These are phyloP conservation scores for Neurospora africana DNA, from an alignment of 495 filamentous ascomycete genomes.

Conservation along the genomic window DNA sequence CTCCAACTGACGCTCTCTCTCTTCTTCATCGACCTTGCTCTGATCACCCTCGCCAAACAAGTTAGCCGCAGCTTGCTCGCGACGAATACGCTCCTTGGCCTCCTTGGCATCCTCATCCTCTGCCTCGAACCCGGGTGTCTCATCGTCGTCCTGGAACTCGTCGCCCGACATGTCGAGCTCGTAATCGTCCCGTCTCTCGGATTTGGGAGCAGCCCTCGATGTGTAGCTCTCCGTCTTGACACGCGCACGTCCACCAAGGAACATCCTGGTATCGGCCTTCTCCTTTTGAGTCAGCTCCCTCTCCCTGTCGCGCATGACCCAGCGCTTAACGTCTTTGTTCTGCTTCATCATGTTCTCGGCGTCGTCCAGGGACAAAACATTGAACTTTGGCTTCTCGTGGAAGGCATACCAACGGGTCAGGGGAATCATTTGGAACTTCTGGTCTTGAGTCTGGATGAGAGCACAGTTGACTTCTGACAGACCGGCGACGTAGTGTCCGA, in stretches of 20 bases:
- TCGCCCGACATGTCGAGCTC: constrained; percentile 48
- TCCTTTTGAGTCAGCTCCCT: constrained; percentile 43
- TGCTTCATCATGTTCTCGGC: constrained; percentile 67
- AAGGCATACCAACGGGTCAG: constrained; percentile 95
- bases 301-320: constrained; percentile 61
- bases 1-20: constrained; percentile 56
- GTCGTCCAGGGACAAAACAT: constrained; percentile 69
- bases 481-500: constrained; percentile 77
- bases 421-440: constrained; percentile 74
- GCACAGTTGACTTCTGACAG: constrained; percentile 68
- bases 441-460: constrained; percentile 51
- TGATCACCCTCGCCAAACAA: constrained; percentile 78
- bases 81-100: constrained; percentile 73
- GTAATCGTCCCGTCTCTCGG: constrained; percentile 46
- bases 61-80: constrained; percentile 79
- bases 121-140: constrained; percentile 66
- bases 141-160: constrained; percentile 63
- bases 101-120: constrained; percentile 83
- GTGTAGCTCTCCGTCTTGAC: constrained; percentile 45
- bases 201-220: constrained; percentile 36
- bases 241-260: constrained; percentile 31
- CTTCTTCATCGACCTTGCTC: constrained; percentile 73
- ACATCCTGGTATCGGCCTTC: constrained; percentile 35
- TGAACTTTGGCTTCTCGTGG: constrained; percentile 69
- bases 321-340: constrained; percentile 39